Evolutionary conservation across 225 moss, liverwort and hornwort species (phyloP).

Genomic region (Ulota crispa): DNA sequence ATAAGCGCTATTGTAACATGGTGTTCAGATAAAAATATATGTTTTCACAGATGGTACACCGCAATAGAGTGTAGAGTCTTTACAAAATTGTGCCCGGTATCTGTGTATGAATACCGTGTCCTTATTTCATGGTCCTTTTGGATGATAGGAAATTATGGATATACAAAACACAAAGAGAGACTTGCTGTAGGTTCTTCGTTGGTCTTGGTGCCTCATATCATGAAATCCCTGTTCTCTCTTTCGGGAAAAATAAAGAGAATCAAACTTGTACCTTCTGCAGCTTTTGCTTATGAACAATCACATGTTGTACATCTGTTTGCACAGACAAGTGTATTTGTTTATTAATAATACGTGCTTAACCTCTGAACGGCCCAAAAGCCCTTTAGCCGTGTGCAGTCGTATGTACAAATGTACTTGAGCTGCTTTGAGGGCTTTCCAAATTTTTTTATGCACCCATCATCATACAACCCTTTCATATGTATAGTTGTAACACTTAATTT

Average conservation of each 20-base stretch:
- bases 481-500: too few relatives aligned
- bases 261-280: not conserved
- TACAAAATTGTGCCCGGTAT: not conserved
- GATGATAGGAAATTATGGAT: slow-evolving; percentile 14
- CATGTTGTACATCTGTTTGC: slow-evolving; percentile 6
- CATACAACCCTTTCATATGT: too few relatives aligned
- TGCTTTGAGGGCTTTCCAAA: too few relatives aligned
- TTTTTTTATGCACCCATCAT: too few relatives aligned
- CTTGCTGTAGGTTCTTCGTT: slow-evolving; percentile 11
- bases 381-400: too few relatives aligned
- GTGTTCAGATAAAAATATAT: not conserved
- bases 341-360: not conserved
- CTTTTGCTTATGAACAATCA: not conserved
- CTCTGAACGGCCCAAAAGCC: too few relatives aligned
- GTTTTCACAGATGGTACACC: slow-evolving; percentile 9
- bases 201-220: not conserved
- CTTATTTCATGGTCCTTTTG: slow-evolving; percentile 17
- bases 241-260: not conserved
- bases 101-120: not conserved
- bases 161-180: not conserved
- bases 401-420: too few relatives aligned
- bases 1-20: slow-evolving; percentile 30
- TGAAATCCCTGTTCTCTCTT: not conserved
- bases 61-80: not conserved
- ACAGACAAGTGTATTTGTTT: not conserved